These are phyloP conservation scores for Bretziella fagacearum DNA, from an alignment of 2,329 filamentous ascomycete genomes.

Conservation along the genomic window DNA sequence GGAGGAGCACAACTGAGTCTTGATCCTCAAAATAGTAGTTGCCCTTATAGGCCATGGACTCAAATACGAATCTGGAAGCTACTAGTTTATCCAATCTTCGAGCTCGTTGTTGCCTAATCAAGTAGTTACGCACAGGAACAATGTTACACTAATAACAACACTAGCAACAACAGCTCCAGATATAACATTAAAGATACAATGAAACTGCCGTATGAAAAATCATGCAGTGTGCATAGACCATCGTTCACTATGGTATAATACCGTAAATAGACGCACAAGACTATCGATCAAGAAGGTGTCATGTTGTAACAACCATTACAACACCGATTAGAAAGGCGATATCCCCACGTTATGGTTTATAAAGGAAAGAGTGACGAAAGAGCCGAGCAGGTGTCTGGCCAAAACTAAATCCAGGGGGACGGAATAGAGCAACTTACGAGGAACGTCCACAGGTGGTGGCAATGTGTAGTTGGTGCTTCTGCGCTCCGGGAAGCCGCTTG, in stretches of 20 bases:
- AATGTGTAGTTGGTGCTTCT: slow-evolving; percentile 17
- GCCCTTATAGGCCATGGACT: too few relatives aligned
- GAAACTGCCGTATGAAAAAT: neutral
- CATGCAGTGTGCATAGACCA: too few relatives aligned
- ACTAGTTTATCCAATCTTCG: neutral
- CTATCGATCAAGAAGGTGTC: too few relatives aligned
- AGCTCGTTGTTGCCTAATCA: neutral
- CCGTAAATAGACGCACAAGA: too few relatives aligned
- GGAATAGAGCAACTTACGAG: slow-evolving; percentile 20
- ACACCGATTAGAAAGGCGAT: too few relatives aligned
- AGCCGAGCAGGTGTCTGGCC: neutral
- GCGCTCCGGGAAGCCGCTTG: slow-evolving; percentile 14
- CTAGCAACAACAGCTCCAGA: neutral
- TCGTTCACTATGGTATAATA: too few relatives aligned
- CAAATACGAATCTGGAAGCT: neutral
- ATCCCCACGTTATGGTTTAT: too few relatives aligned
- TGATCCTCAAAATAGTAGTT: too few relatives aligned
- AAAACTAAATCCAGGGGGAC: neutral
- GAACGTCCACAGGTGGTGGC: slow-evolving; percentile 18
- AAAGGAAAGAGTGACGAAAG: neutral
- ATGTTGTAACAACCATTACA: too few relatives aligned
- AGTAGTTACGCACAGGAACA: neutral
- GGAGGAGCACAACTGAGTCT: neutral
- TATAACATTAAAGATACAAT: neutral
- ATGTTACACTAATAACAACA: neutral